Conservation (phyloP, 2,329 filamentous ascomycete species). For the Fusarium haematococcum region DNA sequence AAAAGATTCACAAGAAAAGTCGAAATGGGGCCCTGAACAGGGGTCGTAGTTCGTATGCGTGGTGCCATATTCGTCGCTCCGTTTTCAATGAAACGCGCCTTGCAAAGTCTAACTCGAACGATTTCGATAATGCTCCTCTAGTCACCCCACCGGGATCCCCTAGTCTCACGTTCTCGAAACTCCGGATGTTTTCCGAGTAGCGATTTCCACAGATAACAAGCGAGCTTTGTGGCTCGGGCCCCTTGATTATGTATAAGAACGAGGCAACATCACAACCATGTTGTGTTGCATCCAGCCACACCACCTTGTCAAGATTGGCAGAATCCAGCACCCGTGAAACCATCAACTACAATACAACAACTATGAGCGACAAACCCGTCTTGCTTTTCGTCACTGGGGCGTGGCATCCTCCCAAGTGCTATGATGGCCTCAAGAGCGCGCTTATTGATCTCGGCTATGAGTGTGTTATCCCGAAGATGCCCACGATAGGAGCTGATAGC, state of each 20-base stretch:
- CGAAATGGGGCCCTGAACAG: neutral
- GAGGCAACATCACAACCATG: neutral
- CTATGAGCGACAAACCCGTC: neutral
- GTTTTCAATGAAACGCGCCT: neutral
- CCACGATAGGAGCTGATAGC: neutral
- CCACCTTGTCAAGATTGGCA: neutral
- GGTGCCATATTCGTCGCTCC: neutral
- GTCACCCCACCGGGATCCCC: neutral
- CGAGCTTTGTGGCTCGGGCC: neutral
- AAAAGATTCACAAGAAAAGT: neutral
- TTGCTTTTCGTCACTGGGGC: neutral
- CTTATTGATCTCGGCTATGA: neutral
- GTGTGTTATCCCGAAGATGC: neutral
- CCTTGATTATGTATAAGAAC: neutral
- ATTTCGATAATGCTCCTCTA: neutral
- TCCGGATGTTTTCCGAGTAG: neutral
- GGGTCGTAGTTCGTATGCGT: neutral
- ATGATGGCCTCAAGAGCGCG: neutral
- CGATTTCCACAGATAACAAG: neutral
- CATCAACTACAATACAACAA: neutral
- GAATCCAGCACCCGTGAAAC: neutral
- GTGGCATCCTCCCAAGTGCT: neutral
- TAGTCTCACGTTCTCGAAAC: neutral
- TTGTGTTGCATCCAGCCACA: neutral
- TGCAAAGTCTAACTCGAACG: constrained; percentile 1